A percentile compares a stretch with the other conserved stretches of the same genome.
Conservation (phyloP, 306 rosid genomes). For the Urtica urens region DNA sequence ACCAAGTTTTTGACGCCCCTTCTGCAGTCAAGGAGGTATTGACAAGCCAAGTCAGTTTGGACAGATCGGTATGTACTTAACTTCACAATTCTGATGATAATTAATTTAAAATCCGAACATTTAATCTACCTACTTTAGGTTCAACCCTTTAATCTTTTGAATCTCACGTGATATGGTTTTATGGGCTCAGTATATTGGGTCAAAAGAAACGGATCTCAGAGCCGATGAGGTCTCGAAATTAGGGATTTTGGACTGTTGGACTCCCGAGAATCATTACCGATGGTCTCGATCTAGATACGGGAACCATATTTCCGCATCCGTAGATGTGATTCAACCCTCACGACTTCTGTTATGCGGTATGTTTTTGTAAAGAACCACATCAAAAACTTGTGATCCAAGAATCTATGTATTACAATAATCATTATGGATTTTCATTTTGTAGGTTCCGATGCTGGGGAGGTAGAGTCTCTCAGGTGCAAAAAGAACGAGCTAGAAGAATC, state of each 20-base stretch:
- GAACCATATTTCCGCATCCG: slow-evolving; percentile 56
- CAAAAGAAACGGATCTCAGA: slow-evolving; percentile 61
- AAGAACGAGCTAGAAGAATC: slow-evolving; percentile 50
- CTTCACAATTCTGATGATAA: not conserved
- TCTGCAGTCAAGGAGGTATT: slow-evolving; percentile 77
- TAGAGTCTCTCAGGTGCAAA: slow-evolving; percentile 45
- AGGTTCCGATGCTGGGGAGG: slow-evolving; percentile 62
- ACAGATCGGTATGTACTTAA: slow-evolving; percentile 54
- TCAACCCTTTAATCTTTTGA: not conserved
- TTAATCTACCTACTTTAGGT: not conserved
- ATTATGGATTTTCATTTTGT: slow-evolving; percentile 13
- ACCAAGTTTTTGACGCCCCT: slow-evolving; percentile 91
- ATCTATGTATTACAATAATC: not conserved
- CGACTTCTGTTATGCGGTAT: slow-evolving; percentile 53
- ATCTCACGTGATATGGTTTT: not conserved
- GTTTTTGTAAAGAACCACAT: slow-evolving; percentile 15
- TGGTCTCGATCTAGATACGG: slow-evolving; percentile 87
- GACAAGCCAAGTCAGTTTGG: slow-evolving; percentile 50
- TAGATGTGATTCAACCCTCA: slow-evolving; percentile 46
- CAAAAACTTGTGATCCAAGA: slow-evolving; percentile 1
- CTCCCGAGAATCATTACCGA: slow-evolving; percentile 77
- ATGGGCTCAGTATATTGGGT: slow-evolving; percentile 63
- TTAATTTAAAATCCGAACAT: not conserved
- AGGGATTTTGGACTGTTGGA: slow-evolving; percentile 74
- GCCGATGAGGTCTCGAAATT: slow-evolving; percentile 51